Evolutionary conservation across 306 rosid species (phyloP).

Genomic region (Pyrus betulifolia): DNA sequence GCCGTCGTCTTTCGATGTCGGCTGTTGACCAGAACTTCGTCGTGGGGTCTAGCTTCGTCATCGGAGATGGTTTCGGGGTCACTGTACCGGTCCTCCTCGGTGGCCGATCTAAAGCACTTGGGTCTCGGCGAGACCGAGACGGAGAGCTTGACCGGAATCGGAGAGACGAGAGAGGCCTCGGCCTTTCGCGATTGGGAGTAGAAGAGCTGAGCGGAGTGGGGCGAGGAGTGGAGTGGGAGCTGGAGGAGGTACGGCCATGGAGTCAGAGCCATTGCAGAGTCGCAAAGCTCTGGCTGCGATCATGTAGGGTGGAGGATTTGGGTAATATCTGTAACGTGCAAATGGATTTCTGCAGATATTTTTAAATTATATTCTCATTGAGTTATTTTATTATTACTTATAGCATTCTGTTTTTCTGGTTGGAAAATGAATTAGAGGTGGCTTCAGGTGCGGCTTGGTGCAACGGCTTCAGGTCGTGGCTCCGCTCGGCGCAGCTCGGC

Average conservation of each 20-base stretch:
- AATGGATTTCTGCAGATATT: background rate
- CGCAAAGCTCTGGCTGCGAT: slow-evolving; percentile 16
- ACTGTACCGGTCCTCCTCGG: slow-evolving; percentile 51
- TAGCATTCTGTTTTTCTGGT: too few relatives aligned
- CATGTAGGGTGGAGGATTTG: slow-evolving; percentile 27
- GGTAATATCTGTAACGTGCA: background rate
- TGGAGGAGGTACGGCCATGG: slow-evolving; percentile 36
- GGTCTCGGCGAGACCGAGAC: slow-evolving; percentile 14
- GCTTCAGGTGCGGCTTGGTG: too few relatives aligned
- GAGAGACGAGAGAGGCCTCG: slow-evolving; percentile 19
- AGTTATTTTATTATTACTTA: too few relatives aligned
- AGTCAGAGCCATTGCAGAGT: slow-evolving; percentile 48
- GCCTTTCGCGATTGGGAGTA: slow-evolving; percentile 20
- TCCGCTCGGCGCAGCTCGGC: too few relatives aligned
- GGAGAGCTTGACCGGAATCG: slow-evolving; percentile 7
- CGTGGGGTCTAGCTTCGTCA: slow-evolving; percentile 21
- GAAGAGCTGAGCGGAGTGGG: slow-evolving; percentile 30
- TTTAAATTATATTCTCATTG: background rate
- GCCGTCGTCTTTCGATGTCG: background rate
- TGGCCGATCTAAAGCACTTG: slow-evolving; percentile 49
- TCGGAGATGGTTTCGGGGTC: slow-evolving; percentile 34
- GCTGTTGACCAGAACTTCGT: slow-evolving; percentile 3
- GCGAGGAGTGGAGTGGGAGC: slow-evolving; percentile 37
- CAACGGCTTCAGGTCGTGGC: too few relatives aligned
- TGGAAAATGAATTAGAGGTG: too few relatives aligned